Evolutionary conservation across 2,329 filamentous ascomycete species (phyloP).

Genomic region (Sclerotinia borealis): DNA sequence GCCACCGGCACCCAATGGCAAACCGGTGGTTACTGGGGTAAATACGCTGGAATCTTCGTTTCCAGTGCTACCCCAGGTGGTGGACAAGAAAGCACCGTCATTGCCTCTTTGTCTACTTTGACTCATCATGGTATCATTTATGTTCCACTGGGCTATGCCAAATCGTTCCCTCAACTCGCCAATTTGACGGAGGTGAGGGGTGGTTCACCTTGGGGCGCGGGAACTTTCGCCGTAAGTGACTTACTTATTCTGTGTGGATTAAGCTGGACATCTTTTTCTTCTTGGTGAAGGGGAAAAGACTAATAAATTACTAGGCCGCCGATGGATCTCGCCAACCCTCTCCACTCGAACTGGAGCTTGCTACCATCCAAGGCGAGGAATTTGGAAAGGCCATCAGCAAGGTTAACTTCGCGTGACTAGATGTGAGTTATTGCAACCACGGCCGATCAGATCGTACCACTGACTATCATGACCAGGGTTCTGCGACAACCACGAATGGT

Average conservation of each 20-base stretch:
- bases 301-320: constrained; percentile 36
- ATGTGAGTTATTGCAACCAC: constrained; percentile 35
- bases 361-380: constrained; percentile 72
- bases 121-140: constrained; percentile 93
- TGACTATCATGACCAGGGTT: constrained; percentile 31
- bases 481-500: constrained; percentile 30
- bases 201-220: constrained; percentile 87
- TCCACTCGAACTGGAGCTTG: constrained; percentile 69
- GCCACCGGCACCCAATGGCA: constrained; percentile 80
- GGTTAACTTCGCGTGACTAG: constrained; percentile 70
- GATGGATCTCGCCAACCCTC: constrained; percentile 83
- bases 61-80: constrained; percentile 79
- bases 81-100: constrained; percentile 84
- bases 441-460: background rate
- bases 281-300: background rate
- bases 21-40: constrained; percentile 71
- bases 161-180: constrained; percentile 61
- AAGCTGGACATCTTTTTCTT: constrained; percentile 9
- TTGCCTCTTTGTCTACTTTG: constrained; percentile 77
- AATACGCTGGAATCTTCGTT: constrained; percentile 87
- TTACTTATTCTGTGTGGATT: background rate
- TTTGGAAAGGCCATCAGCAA: constrained; percentile 77
- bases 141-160: constrained; percentile 91
- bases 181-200: constrained; percentile 77
- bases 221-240: constrained; percentile 67